Conservation (phyloP, 1,284 basidiomycete genomes). For the Inonotus obliquus region DNA sequence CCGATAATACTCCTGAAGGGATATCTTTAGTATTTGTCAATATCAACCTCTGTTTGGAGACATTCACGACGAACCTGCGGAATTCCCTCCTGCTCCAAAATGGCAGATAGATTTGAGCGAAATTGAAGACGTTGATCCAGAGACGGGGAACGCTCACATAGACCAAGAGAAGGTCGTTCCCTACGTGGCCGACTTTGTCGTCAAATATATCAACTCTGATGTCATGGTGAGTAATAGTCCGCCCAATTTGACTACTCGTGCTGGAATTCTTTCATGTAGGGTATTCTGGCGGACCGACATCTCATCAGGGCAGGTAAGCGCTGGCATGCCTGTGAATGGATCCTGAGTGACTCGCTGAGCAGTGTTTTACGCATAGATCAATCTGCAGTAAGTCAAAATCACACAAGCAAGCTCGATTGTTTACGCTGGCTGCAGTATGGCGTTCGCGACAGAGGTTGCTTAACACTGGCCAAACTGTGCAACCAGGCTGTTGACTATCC, state of each 20-base stretch:
- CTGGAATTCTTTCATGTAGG: slow-evolving; percentile 34
- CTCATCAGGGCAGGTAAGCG: slow-evolving; percentile 63
- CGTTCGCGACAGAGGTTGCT: slow-evolving; percentile 58
- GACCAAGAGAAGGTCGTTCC: slow-evolving; percentile 57
- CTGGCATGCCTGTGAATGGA: neutral
- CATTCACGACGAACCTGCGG: slow-evolving; percentile 40
- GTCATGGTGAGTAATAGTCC: slow-evolving; percentile 47
- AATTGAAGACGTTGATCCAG: neutral
- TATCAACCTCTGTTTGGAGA: slow-evolving; percentile 14
- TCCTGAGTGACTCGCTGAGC: neutral
- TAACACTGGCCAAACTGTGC: slow-evolving; percentile 61
- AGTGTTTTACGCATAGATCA: slow-evolving; percentile 43
- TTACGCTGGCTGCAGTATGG: slow-evolving; percentile 43
- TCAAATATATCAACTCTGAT: slow-evolving; percentile 81
- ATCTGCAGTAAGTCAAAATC: slow-evolving; percentile 43
- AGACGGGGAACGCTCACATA: slow-evolving; percentile 32
- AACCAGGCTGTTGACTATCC: slow-evolving; percentile 69
- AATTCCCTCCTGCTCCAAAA: slow-evolving; percentile 42
- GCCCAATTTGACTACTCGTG: neutral
- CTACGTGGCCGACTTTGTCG: slow-evolving; percentile 77
- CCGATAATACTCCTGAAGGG: slow-evolving; percentile 33
- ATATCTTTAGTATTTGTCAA: slow-evolving; percentile 49
- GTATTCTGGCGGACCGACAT: slow-evolving; percentile 62
- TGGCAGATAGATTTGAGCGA: neutral
- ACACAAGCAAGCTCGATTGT: slow-evolving; percentile 12